Evolutionary conservation across 2,329 filamentous ascomycete genomes (phyloP), one percentile per base, ranked within the genome.

Genomic region (Botrytis cinerea): DNA sequence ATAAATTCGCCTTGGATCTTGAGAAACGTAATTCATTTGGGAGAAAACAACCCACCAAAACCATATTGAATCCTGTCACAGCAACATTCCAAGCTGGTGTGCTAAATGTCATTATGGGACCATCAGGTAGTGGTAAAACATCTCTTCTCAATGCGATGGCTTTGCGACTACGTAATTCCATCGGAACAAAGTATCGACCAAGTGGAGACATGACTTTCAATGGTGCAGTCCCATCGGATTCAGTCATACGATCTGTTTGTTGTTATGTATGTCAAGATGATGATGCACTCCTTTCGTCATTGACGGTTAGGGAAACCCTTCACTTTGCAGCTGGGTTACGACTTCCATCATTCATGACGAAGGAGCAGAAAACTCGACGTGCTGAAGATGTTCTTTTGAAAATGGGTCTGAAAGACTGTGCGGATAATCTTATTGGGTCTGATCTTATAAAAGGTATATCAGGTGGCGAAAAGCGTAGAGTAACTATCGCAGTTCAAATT

Each of bases 191-290:
- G 72, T 94, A 94, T 78, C 84, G 83, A 7, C 84, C 87, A 4
- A 85, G 84, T 8, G 92, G 92, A 0, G 86, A 85, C 63, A 87
- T 95, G 80, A 86, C 87, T 0, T 93, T 94, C 80, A 94, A 95
- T 77, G 89, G 88, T 0, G 88, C 91, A 0, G 82, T 87, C 1
- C 92, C 92, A 0, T 92, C 91, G 0, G 86, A 89, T 69, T 87
- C 88, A 0, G 92, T 94, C 5, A 86, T 94, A 48, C 86, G 90
- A 45, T 92, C 91, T 0, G 87, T 93, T 0, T 92, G 90, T 60
- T 93, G 92, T 0, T 94, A 93, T 75, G 92, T 94, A 10, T 93
- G 91, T 35, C 92, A 94, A 76, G 92, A 94, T 74, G 92, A 94
- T 73, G 91, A 94, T 77, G 92, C 91, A 1, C 83, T 95, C 2